Evolutionary conservation across 805 yeast genomes (phyloP).

Genomic region (Scheffersomyces ergatensis): DNA sequence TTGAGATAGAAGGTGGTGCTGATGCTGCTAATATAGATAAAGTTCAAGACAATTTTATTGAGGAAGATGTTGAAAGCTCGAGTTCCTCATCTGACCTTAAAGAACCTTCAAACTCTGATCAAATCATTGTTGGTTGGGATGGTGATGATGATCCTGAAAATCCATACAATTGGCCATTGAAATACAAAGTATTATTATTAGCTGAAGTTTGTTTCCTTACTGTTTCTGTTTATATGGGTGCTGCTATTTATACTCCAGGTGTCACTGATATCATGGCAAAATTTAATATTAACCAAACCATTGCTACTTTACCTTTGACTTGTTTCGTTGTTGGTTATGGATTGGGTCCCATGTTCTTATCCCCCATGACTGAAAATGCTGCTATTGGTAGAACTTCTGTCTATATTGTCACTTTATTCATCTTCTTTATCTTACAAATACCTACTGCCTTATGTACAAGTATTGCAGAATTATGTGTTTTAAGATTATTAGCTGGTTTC

Average conservation of each 20-base stretch:
- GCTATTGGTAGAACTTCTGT: constrained; percentile 50
- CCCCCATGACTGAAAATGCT: constrained; percentile 57
- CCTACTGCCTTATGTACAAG: constrained; percentile 51
- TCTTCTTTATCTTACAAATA: constrained; percentile 50
- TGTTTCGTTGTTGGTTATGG: constrained; percentile 59
- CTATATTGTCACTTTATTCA: constrained; percentile 43
- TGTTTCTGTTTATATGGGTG: constrained; percentile 48
- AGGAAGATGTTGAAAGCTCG: not conserved
- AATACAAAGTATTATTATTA: constrained; percentile 32
- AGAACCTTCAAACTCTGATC: not conserved
- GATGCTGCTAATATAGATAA: not conserved
- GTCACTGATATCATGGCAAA: constrained; percentile 38
- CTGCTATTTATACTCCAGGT: constrained; percentile 53
- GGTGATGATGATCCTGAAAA: constrained; percentile 46
- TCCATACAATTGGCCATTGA: constrained; percentile 50
- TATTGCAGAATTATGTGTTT: constrained; percentile 46
- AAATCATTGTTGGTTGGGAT: constrained; percentile 21
- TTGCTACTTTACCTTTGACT: constrained; percentile 42
- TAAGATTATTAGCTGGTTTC: constrained; percentile 54
- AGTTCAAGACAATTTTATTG: no score
- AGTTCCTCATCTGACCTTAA: not conserved
- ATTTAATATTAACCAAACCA: constrained; percentile 40
- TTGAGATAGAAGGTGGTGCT: not conserved
- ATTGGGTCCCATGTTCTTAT: constrained; percentile 54
- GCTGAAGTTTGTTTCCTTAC: constrained; percentile 40